A percentile compares a stretch with the other conserved stretches of the same genome.
Conservation (phyloP, 2,329 filamentous ascomycete genomes). For the Exophiala spinifera region DNA sequence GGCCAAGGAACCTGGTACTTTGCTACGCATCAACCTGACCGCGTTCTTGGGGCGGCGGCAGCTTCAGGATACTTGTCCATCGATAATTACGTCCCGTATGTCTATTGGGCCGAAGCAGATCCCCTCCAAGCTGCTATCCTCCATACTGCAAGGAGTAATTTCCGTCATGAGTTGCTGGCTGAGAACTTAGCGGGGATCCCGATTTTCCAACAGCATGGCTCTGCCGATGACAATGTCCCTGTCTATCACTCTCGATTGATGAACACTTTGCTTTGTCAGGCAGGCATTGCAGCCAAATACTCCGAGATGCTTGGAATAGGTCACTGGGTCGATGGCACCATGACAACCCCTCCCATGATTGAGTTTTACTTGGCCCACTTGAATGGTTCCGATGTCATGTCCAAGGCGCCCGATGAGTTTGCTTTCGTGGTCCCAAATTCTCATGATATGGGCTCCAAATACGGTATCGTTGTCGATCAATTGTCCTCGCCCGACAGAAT, state of each 20-base stretch:
- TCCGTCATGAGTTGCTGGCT: slow-evolving; percentile 55
- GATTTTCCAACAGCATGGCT: slow-evolving; percentile 56
- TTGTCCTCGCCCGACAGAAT: slow-evolving; percentile 50
- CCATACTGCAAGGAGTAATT: slow-evolving; percentile 50
- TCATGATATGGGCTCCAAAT: slow-evolving; percentile 51
- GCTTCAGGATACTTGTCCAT: slow-evolving; percentile 59
- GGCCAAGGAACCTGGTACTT: slow-evolving; percentile 59
- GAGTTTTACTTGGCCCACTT: slow-evolving; percentile 48
- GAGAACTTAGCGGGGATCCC: slow-evolving; percentile 52
- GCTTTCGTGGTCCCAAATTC: slow-evolving; percentile 51
- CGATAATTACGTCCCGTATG: slow-evolving; percentile 57
- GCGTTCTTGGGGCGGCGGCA: slow-evolving; percentile 54
- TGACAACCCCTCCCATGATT: slow-evolving; percentile 50
- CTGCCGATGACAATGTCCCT: slow-evolving; percentile 57
- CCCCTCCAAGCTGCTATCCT: slow-evolving; percentile 49
- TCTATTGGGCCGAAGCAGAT: slow-evolving; percentile 55
- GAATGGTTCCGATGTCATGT: slow-evolving; percentile 13
- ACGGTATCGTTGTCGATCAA: slow-evolving; percentile 51
- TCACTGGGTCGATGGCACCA: slow-evolving; percentile 56
- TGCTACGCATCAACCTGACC: slow-evolving; percentile 56
- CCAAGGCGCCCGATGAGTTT: slow-evolving; percentile 39
- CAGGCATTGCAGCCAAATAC: slow-evolving; percentile 45
- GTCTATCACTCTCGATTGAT: slow-evolving; percentile 56
- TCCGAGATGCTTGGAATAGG: slow-evolving; percentile 48
- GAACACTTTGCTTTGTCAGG: slow-evolving; percentile 47